Conservation (phyloP, 176 grass and related monocot genomes). For the Phoenix dactylifera region DNA sequence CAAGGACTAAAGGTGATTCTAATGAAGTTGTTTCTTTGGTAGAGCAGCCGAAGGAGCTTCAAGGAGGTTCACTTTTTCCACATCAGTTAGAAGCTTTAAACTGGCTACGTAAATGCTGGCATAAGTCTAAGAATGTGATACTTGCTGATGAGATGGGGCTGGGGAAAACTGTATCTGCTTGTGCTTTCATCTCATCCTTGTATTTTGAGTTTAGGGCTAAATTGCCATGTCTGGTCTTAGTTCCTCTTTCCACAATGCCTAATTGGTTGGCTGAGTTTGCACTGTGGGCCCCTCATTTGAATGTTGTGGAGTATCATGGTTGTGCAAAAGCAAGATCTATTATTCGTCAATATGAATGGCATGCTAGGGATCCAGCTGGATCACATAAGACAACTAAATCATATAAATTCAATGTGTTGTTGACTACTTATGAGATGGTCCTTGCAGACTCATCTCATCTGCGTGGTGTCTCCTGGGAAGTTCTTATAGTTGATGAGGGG, state of each 20-base stretch:
- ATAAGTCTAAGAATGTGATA: slow-evolving; percentile 92
- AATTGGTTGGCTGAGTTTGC: slow-evolving; percentile 97
- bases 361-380: slow-evolving; percentile 47
- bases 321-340: slow-evolving; percentile 75
- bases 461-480: slow-evolving; percentile 87
- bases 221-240: slow-evolving; percentile 76
- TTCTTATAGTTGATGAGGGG: slow-evolving; percentile 97
- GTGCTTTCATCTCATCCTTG: slow-evolving; percentile 84
- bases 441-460: slow-evolving; percentile 84
- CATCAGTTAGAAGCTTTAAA: slow-evolving; percentile 99
- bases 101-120: slow-evolving; percentile 98
- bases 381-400: slow-evolving; percentile 51
- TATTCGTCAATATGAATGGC: slow-evolving; percentile 96
- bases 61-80: slow-evolving; percentile 76
- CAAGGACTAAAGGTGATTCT: slow-evolving; percentile 35
- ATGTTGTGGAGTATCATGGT: slow-evolving; percentile 98
- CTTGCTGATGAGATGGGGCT: slow-evolving; percentile 99
- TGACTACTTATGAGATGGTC: slow-evolving; percentile 98
- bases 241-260: slow-evolving; percentile 97
- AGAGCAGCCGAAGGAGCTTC: slow-evolving; percentile 88
- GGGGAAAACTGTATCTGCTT: slow-evolving; percentile 92
- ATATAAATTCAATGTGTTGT: slow-evolving; percentile 83
- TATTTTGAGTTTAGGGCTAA: slow-evolving; percentile 81
- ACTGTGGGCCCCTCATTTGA: slow-evolving; percentile 92
- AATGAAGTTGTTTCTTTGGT: slow-evolving; percentile 56